Evolutionary conservation across 2,329 filamentous ascomycete species (phyloP).

Genomic region (Trichoderma oligosporum): DNA sequence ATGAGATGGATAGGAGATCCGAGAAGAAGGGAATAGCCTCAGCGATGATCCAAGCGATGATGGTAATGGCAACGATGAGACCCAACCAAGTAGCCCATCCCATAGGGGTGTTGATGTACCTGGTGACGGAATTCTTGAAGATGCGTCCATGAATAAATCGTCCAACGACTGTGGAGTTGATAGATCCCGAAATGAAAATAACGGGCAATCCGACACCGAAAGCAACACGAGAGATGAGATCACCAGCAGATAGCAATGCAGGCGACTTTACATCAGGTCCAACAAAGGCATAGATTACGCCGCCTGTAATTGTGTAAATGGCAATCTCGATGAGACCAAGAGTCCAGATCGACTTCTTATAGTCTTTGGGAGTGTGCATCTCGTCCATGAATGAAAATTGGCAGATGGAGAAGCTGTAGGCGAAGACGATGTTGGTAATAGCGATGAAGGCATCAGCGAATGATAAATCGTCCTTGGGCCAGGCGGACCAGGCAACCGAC

Average conservation of each 20-base stretch:
- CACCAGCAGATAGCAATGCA: constrained; percentile 62
- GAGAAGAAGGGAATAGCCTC: constrained; percentile 70
- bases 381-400: constrained; percentile 53
- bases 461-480: constrained; percentile 43
- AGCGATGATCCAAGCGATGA: constrained; percentile 65
- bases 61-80: constrained; percentile 55
- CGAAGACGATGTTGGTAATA: constrained; percentile 66
- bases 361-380: constrained; percentile 48
- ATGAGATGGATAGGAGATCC: constrained; percentile 54
- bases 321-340: constrained; percentile 59
- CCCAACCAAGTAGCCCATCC: constrained; percentile 54
- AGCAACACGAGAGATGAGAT: constrained; percentile 59
- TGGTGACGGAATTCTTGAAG: constrained; percentile 42
- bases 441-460: constrained; percentile 57
- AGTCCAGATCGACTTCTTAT: constrained; percentile 54
- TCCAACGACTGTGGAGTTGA: constrained; percentile 53
- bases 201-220: constrained; percentile 69
- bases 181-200: constrained; percentile 70
- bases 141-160: constrained; percentile 46
- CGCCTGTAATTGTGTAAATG: constrained; percentile 64
- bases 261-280: constrained; percentile 61
- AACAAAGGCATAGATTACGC: constrained; percentile 66
- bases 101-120: constrained; percentile 47
- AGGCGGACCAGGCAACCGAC: constrained; percentile 41
- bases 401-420: constrained; percentile 57